Evolutionary conservation across 768 basidiomycete genomes (phyloP), one percentile per base, ranked within the genome.

Genomic region (Boletales sp.): DNA sequence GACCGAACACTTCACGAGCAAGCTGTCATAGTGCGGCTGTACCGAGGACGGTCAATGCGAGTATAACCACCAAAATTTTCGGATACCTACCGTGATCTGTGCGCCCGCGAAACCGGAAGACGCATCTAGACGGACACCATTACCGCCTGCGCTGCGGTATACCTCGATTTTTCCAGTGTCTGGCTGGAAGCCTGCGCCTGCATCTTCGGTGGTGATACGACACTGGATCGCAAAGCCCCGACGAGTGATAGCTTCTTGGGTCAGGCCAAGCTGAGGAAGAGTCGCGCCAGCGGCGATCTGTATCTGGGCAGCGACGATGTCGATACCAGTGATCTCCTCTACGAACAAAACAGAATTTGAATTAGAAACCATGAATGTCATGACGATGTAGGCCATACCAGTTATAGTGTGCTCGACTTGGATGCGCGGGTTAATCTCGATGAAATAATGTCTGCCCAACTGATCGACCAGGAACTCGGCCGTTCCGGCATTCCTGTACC

Each of bases 381-480:
- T 34, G 34, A 34, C 4, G 12, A 30, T n/a, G 32, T 31, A 15
- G 49, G 36, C 67, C 74, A 46, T 57, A 91, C 93, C 93, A 53
- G 96, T 97, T 68, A 98, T 97, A 49, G 96, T 98, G 72, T 98
- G 96, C 67, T 98, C 96, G 72, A 99, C 96, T 71, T 99, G 96
- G 62, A 99, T 97, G 74, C 96, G 93, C 30, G 96, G 94, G 71
- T 97, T 97, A 61, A 99, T 97, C 72, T 99, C 96, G 64, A 99
- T 98, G 74, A 99, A 98, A 73, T 98, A 98, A 71, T 96, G 93
- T 59, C 94, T 80, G 60, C 91, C 93, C 77, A 88, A 83, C 66
- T 94, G 90, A 71, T 98, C 96, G 55, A 98, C 94, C 70, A 99
- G 77, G 77, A 98, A 99, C 73, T 99, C 96, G 21, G 92, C 94